A percentile compares a stretch with the other conserved stretches of the same genome.
phyloP scores from a whole-genome alignment of 2,329 filamentous ascomycete genomes.

The Blastomyces gilchristii region DNA sequence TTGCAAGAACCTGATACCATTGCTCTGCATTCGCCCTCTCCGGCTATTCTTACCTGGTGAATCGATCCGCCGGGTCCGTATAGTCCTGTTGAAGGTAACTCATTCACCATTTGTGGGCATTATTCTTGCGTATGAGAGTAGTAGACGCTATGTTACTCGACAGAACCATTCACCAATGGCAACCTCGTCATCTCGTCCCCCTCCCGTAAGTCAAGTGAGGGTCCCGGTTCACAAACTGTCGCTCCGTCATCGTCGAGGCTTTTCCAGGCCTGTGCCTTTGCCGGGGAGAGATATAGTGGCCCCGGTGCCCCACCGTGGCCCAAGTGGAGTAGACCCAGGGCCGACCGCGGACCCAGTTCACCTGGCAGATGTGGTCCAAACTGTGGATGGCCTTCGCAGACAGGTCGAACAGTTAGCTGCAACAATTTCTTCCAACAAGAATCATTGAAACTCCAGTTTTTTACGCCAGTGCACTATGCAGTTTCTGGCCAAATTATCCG shows the following conservation, averaged over 20 bases:
- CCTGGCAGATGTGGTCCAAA: conserved; percentile 26
- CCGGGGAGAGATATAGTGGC: neutral
- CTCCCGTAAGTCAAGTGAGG: conserved; percentile 18
- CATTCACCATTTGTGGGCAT: conserved; percentile 48
- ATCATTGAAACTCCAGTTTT: neutral
- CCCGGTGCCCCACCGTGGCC: neutral
- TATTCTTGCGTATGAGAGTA: conserved; percentile 47
- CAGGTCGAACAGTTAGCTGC: conserved; percentile 28
- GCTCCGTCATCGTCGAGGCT: conserved; percentile 13
- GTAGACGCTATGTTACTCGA: conserved; percentile 22
- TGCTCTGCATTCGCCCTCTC: conserved; percentile 47
- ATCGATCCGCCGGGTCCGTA: conserved; percentile 45
- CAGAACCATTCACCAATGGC: conserved; percentile 18
- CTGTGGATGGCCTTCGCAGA: conserved; percentile 26
- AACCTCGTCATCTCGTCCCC: conserved; percentile 16
- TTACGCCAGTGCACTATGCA: neutral
- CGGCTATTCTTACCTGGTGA: conserved; percentile 47
- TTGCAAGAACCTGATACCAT: conserved; percentile 47
- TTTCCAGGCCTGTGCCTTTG: conserved; percentile 14
- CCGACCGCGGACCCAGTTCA: conserved; percentile 20
- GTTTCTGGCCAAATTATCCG: neutral
- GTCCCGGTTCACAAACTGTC: conserved; percentile 19
- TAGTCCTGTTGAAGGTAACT: conserved; percentile 49
- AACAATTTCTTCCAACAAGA: conserved; percentile 16
- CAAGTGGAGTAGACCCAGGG: conserved; percentile 7